Evolutionary conservation across 108 stramenopile species (phyloP), one percentile per base, ranked within the genome.

Genomic region (Mediolabrus comicus): DNA sequence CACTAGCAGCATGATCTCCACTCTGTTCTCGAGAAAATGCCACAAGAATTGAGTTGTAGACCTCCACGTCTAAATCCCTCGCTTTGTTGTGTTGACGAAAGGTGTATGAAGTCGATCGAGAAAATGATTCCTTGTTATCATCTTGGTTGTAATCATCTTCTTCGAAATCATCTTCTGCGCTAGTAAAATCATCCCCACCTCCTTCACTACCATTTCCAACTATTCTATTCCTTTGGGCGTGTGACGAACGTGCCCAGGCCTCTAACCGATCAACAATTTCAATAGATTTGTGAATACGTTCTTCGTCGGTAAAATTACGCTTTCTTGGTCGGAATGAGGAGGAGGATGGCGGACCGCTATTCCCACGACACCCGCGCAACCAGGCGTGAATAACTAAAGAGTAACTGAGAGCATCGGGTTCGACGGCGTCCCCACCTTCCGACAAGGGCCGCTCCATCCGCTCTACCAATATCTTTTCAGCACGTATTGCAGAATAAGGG

Each of bases 381-480:
- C 88, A 89, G 11, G 91, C 80, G 25, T 84, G 62, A 49, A 89
- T 84, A 6, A 83, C 74, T 25, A 86, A 65, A 0, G 86, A 72
- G 61, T 92, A 92, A 32, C 84, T 88, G 28, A 89, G 55, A 4
- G 83, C 82, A 76, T 89, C 88, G 4, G 88, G 91, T 61, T 84
- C 79, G 3, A 87, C 85, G 16, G 83, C 84, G 60, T 83, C 84
- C 2, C 84, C 85, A 28, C 85, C 82, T 26, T 81, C 70, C 3
- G 64, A 61, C 19, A 29, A 28, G 7, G 70, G 59, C 26, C 33
- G 38, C 38, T 79, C 79, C 79, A 80, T 80, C 29, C 75, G 57
- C 26, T 80, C 69, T 5, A 80, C 51, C 16, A 80, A 61, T 41
- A 80, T 71, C 8, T 65, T 11, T 43, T 80, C 79, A 0, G 79